Conservation (phyloP, 1,284 basidiomycete species). For the Cerrena zonata region DNA sequence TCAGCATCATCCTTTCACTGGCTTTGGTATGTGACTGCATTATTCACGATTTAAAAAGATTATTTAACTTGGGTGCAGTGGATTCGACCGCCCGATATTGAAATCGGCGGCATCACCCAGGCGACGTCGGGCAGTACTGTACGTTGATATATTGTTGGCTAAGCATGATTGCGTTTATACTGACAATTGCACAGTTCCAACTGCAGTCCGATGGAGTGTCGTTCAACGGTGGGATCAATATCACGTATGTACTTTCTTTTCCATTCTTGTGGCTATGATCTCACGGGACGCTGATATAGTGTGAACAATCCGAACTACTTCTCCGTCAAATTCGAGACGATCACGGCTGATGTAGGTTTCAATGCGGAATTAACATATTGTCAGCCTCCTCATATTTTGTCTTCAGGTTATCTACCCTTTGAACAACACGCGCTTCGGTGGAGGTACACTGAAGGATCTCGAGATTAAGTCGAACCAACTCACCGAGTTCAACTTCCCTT, state of each 20-base stretch:
- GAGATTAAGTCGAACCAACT: conserved; percentile 59
- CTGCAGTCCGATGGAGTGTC: conserved; percentile 41
- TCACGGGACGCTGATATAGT: conserved; percentile 33
- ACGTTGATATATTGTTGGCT: conserved; percentile 18
- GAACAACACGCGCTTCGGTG: conserved; percentile 63
- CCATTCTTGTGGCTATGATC: background rate
- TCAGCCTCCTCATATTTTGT: background rate
- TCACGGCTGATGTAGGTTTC: conserved; percentile 54
- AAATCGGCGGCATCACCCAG: conserved; percentile 50
- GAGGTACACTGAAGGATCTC: conserved; percentile 56
- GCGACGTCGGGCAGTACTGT: conserved; percentile 39
- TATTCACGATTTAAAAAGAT: background rate
- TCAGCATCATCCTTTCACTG: conserved; percentile 68
- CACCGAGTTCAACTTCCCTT: conserved; percentile 84
- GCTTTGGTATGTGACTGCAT: conserved; percentile 51
- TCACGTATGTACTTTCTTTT: conserved; percentile 34
- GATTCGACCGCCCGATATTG: conserved; percentile 71
- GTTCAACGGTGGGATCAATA: conserved; percentile 62
- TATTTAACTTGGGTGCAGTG: conserved; percentile 43
- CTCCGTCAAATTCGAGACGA: conserved; percentile 61
- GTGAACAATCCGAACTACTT: conserved; percentile 87
- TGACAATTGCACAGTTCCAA: conserved; percentile 18
- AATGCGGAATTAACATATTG: conserved; percentile 5
- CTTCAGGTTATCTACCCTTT: conserved; percentile 69
- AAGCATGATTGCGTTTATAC: background rate